These are phyloP conservation scores for Pleurotus sapidus DNA, from an alignment of 768 basidiomycete species.

Conservation along the genomic window DNA sequence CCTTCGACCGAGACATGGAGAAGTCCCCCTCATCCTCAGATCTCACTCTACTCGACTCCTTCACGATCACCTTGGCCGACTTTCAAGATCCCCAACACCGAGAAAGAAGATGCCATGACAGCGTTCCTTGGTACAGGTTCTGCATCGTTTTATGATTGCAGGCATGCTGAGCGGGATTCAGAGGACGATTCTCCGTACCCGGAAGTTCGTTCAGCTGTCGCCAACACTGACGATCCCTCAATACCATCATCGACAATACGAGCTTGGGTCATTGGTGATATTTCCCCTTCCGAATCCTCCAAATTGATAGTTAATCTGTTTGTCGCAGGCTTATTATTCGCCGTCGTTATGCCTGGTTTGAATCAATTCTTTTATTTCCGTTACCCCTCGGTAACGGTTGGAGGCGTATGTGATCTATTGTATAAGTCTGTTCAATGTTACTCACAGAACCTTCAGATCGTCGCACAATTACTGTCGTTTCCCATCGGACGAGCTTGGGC, in stretches of 20 bases:
- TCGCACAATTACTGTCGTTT: constrained; percentile 70
- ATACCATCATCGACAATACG: constrained; percentile 54
- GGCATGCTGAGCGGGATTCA: neutral
- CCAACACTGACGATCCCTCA: constrained; percentile 58
- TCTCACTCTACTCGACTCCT: constrained; percentile 4
- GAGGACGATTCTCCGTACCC: constrained; percentile 77
- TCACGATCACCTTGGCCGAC: constrained; percentile 15
- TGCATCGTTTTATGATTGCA: neutral
- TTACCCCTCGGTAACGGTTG: constrained; percentile 36
- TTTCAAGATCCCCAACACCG: constrained; percentile 43
- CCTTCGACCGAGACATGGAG: constrained; percentile 6
- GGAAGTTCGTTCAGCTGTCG: constrained; percentile 69
- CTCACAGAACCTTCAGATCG: constrained; percentile 31
- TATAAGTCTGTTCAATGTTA: neutral
- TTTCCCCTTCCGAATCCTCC: constrained; percentile 5
- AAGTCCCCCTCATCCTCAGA: constrained; percentile 5
- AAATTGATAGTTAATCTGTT: neutral
- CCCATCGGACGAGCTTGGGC: constrained; percentile 64
- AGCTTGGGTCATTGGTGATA: constrained; percentile 49
- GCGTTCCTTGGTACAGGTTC: constrained; percentile 34
- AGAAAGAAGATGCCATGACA: constrained; percentile 31
- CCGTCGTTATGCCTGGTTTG: constrained; percentile 52
- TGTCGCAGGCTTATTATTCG: constrained; percentile 30
- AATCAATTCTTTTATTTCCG: constrained; percentile 59
- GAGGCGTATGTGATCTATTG: constrained; percentile 37